phyloP scores from a whole-genome alignment of 371 early-diverging fungal species.

The Syncephalastrum monosporum region DNA sequence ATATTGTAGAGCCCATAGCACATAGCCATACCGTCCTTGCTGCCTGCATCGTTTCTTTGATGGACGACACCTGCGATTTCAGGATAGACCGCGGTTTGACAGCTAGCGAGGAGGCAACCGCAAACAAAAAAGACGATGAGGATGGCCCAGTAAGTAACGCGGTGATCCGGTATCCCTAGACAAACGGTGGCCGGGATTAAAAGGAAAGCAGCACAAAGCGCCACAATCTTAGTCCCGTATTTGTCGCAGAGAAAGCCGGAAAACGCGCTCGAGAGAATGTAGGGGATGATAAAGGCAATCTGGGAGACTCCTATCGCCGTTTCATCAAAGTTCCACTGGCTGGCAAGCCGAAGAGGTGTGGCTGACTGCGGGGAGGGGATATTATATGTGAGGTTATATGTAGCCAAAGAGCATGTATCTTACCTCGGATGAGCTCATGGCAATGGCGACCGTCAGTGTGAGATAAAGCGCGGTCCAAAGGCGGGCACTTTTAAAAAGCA shows the following conservation, averaged over 20 bases:
- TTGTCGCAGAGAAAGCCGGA: slow-evolving; percentile 45
- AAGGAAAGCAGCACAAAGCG: slow-evolving; percentile 23
- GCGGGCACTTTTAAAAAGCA: slow-evolving; percentile 27
- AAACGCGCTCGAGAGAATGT: slow-evolving; percentile 41
- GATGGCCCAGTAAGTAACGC: slow-evolving; percentile 32
- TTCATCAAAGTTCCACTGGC: slow-evolving; percentile 53
- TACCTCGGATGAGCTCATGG: slow-evolving; percentile 48
- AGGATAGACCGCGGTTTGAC: slow-evolving; percentile 42
- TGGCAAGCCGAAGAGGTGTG: slow-evolving; percentile 51
- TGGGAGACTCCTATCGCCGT: slow-evolving; percentile 56
- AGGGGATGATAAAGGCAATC: slow-evolving; percentile 51
- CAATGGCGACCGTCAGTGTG: slow-evolving; percentile 31
- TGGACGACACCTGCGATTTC: slow-evolving; percentile 43
- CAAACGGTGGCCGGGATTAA: slow-evolving; percentile 26
- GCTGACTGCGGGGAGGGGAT: no score
- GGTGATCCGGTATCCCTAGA: slow-evolving; percentile 32
- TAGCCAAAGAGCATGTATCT: not conserved
- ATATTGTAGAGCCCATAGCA: slow-evolving; percentile 45
- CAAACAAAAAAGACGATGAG: slow-evolving; percentile 26
- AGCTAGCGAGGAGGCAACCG: slow-evolving; percentile 37
- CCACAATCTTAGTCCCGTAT: slow-evolving; percentile 42
- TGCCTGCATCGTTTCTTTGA: slow-evolving; percentile 21
- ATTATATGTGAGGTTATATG: no score
- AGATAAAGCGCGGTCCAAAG: slow-evolving; percentile 31
- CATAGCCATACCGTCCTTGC: slow-evolving; percentile 34